A percentile compares a stretch with the other conserved stretches of the same genome.
phyloP scores from a whole-genome alignment of 768 basidiomycete genomes.

The Amanita phalloides region DNA sequence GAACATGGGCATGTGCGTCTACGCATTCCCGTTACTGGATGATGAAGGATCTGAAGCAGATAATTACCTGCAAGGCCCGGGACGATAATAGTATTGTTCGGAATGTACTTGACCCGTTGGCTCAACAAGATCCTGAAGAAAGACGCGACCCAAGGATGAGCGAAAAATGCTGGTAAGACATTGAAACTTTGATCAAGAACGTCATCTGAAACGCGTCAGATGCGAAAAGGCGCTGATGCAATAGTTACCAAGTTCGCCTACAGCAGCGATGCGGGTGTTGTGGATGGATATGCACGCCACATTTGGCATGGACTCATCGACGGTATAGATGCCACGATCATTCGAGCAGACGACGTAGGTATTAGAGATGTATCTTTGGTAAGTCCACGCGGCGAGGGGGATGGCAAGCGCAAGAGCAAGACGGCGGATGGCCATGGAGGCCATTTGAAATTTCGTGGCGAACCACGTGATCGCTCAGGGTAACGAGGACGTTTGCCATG shows the following conservation, averaged over 20 bases:
- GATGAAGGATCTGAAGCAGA: not conserved
- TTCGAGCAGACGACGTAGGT: constrained; percentile 51
- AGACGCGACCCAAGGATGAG: not conserved
- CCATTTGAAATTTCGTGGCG: not conserved
- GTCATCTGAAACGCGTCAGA: not conserved
- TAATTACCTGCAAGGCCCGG: constrained; percentile 62
- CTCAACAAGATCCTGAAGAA: not conserved
- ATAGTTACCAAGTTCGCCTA: constrained; percentile 38
- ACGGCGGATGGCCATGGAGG: not conserved
- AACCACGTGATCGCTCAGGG: not conserved
- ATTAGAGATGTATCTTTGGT: not conserved
- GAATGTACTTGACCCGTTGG: constrained; percentile 1
- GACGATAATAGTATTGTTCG: constrained; percentile 35
- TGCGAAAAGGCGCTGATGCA: not conserved
- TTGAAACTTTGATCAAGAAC: not conserved
- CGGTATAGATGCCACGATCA: constrained; percentile 53
- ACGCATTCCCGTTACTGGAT: not conserved
- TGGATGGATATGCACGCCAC: constrained; percentile 56
- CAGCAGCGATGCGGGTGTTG: constrained; percentile 32
- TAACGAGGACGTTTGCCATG: constrained; percentile 7
- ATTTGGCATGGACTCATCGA: constrained; percentile 37
- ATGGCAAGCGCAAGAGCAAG: not conserved
- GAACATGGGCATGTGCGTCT: constrained; percentile 78
- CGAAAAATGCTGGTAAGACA: not conserved
- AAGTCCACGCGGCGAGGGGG: not conserved